Percentiles rank a stretch among this genome's conserved stretches.
These are phyloP conservation scores for Capillidium rhysosporum DNA, from an alignment of 371 early-diverging fungal species.

Conservation along the genomic window DNA sequence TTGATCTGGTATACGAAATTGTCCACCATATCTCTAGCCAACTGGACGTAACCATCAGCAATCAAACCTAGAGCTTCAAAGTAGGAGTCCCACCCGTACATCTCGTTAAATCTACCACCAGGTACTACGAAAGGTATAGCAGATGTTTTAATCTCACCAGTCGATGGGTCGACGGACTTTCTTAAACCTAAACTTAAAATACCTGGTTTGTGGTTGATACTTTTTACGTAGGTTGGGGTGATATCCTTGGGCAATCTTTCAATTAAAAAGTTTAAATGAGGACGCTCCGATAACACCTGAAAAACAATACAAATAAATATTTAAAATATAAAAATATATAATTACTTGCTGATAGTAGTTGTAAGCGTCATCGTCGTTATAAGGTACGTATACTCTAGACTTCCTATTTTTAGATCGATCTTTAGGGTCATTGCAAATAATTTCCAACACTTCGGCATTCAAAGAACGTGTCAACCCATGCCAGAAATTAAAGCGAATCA, in stretches of 20 bases:
- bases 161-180: constrained; percentile 21
- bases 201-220: constrained; percentile 73
- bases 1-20: constrained; percentile 90
- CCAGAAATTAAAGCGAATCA: constrained; percentile 88
- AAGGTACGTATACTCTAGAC: constrained; percentile 83
- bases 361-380: constrained; percentile 46
- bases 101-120: constrained; percentile 96
- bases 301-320: too few species aligned
- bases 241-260: constrained; percentile 65
- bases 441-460: constrained; percentile 75
- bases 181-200: constrained; percentile 72
- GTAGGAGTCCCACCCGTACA: constrained; percentile 97
- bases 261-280: constrained; percentile 61
- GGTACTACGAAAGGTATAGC: constrained; percentile 93
- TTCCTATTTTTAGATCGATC: constrained; percentile 52
- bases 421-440: constrained; percentile 83
- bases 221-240: constrained; percentile 76
- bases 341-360: constrained; percentile 60
- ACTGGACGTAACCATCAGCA: constrained; percentile 56
- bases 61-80: constrained; percentile 82
- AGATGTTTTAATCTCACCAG: constrained; percentile 23
- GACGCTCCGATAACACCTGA: constrained; percentile 15
- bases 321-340: constrained; percentile 7
- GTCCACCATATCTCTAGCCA: constrained; percentile 87
- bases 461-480: constrained; percentile 82